A percentile compares a stretch with the other conserved stretches of the same genome.
These are phyloP conservation scores for Zygotorulaspora florentina DNA, from an alignment of 805 yeast genomes.

Conservation along the genomic window DNA sequence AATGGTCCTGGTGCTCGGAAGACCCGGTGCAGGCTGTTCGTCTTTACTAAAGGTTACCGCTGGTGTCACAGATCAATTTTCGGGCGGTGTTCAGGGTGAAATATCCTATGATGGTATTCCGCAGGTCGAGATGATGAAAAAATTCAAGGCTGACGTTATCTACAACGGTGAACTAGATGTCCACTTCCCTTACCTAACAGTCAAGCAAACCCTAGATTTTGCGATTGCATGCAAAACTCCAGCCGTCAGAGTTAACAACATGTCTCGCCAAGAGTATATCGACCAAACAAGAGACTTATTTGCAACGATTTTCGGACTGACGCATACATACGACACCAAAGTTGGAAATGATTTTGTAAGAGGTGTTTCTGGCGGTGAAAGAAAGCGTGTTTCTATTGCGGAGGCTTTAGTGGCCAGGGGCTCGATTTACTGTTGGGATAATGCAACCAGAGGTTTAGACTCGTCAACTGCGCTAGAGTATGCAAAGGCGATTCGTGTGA, in stretches of 20 bases:
- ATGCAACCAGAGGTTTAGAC: slow-evolving; percentile 75
- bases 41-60: slow-evolving; percentile 62
- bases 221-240: slow-evolving; percentile 72
- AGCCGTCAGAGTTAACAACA: slow-evolving; percentile 43
- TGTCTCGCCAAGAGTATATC: slow-evolving; percentile 47
- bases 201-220: slow-evolving; percentile 65
- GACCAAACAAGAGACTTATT: slow-evolving; percentile 36
- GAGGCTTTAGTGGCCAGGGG: slow-evolving; percentile 65
- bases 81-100: slow-evolving; percentile 48
- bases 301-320: slow-evolving; percentile 47
- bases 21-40: slow-evolving; percentile 82
- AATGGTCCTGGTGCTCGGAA: slow-evolving; percentile 62
- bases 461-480: slow-evolving; percentile 67
- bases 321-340: slow-evolving; percentile 50
- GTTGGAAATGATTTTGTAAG: slow-evolving; percentile 57
- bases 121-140: slow-evolving; percentile 54
- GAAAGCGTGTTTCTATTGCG: slow-evolving; percentile 80
- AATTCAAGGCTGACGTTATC: slow-evolving; percentile 52
- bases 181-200: slow-evolving; percentile 75
- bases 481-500: slow-evolving; percentile 52
- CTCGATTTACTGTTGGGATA: slow-evolving; percentile 60
- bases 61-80: slow-evolving; percentile 46
- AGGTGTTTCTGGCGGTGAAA: slow-evolving; percentile 84
- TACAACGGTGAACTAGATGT: slow-evolving; percentile 62
- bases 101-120: slow-evolving; percentile 59